Conservation (phyloP, 2,329 filamentous ascomycete genomes). For the Lecanosticta acicola region DNA sequence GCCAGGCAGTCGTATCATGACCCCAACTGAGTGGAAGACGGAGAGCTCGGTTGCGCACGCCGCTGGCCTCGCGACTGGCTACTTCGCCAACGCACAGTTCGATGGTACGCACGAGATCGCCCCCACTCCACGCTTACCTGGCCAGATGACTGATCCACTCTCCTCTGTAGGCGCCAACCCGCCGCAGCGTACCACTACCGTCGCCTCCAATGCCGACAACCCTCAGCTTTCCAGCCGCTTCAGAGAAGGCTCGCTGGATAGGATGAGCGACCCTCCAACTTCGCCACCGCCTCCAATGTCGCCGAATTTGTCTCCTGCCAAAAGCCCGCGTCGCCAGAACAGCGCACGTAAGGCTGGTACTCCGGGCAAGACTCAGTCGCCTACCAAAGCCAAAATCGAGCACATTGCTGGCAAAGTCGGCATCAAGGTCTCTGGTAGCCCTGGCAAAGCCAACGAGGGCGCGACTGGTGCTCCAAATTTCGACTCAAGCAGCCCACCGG, state of each 20-base stretch:
- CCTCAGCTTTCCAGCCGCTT: constrained; percentile 18
- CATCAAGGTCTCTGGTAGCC: constrained; percentile 29
- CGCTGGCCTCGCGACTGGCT: constrained; percentile 29
- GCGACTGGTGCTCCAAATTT: constrained; percentile 1
- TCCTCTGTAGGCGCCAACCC: constrained; percentile 7
- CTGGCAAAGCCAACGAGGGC: constrained; percentile 11
- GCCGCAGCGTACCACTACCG: constrained; percentile 12
- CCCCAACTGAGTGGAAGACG: constrained; percentile 31
- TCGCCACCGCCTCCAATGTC: constrained; percentile 20
- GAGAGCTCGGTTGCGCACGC: constrained; percentile 28
- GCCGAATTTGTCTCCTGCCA: constrained; percentile 17
- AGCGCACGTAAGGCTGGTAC: constrained; percentile 16
- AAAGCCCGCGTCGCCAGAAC: constrained; percentile 13
- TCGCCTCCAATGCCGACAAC: constrained; percentile 2
- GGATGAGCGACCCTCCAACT: constrained; percentile 19
- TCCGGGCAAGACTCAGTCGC: constrained; percentile 32
- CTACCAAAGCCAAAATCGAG: constrained; percentile 44
- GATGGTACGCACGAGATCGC: constrained; percentile 27
- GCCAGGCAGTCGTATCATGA: constrained; percentile 28
- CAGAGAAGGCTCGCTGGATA: constrained; percentile 25
- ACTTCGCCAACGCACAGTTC: constrained; percentile 31
- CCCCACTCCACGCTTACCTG: constrained; percentile 5
- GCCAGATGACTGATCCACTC: constrained; percentile 11
- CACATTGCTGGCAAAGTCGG: constrained; percentile 44
- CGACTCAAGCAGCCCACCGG: constrained; percentile 14